Evolutionary conservation across 345 rosid genomes (phyloP).

Genomic region (Clausena lansium): DNA sequence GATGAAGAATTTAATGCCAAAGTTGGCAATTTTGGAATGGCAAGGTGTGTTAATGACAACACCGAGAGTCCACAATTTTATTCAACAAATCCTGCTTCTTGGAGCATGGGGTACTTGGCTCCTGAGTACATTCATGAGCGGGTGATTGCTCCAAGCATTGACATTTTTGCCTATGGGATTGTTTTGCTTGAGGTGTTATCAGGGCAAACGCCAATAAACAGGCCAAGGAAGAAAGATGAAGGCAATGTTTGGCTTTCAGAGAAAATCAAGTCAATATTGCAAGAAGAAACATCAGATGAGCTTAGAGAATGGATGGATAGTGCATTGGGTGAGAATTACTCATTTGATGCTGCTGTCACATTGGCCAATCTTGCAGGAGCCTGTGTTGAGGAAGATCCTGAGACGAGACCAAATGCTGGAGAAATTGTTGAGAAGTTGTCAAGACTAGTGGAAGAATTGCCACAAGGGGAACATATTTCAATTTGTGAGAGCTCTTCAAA

Average conservation of each 20-base stretch:
- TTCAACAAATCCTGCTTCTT: constrained; percentile 32
- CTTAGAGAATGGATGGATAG: constrained; percentile 72
- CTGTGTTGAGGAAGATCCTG: constrained; percentile 64
- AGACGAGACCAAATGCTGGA: constrained; percentile 65
- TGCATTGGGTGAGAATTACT: constrained; percentile 70
- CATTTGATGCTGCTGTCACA: constrained; percentile 59
- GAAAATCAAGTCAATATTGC: constrained; percentile 40
- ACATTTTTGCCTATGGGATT: constrained; percentile 71
- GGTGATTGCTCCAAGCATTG: constrained; percentile 48
- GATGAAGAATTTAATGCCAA: constrained; percentile 90
- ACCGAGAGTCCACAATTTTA: constrained; percentile 22
- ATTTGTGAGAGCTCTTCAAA: constrained; percentile 68
- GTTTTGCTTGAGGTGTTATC: constrained; percentile 68
- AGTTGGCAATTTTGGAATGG: constrained; percentile 77
- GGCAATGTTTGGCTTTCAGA: constrained; percentile 39
- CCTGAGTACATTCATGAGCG: constrained; percentile 61
- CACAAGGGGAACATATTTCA: constrained; percentile 37
- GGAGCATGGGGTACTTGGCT: constrained; percentile 47
- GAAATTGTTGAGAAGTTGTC: constrained; percentile 72
- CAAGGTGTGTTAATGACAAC: constrained; percentile 43
- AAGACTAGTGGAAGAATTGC: constrained; percentile 51
- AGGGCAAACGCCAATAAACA: constrained; percentile 54
- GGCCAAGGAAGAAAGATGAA: constrained; percentile 37
- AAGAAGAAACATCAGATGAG: constrained; percentile 46
- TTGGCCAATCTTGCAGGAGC: constrained; percentile 67